A percentile compares a stretch with the other conserved stretches of the same genome.
phyloP scores from a whole-genome alignment of 805 yeast species.

The Sporopachydermia quercuum region DNA sequence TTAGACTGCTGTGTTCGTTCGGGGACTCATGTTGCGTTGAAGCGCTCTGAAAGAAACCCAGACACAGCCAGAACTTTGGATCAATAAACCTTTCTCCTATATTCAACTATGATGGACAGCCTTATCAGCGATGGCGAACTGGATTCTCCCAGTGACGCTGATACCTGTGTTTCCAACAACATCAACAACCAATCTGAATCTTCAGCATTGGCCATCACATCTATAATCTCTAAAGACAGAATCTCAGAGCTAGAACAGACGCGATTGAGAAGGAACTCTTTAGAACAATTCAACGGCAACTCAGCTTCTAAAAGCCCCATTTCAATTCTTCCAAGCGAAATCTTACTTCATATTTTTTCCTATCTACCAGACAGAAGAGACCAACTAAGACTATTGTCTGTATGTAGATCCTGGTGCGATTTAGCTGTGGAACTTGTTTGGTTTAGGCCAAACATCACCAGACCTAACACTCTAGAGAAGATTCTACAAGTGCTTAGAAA shows the following conservation, averaged over 20 bases:
- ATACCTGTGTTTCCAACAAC: no score
- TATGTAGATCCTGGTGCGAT: slow-evolving; percentile 71
- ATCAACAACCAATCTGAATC: no score
- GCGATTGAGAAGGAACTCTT: background rate
- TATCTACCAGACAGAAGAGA: slow-evolving; percentile 45
- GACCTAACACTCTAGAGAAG: slow-evolving; percentile 31
- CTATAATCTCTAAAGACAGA: background rate
- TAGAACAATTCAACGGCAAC: no score
- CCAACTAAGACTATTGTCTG: slow-evolving; percentile 45
- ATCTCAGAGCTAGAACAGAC: background rate
- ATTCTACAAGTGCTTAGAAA: slow-evolving; percentile 40
- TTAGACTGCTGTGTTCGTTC: no score
- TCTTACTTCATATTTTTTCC: slow-evolving; percentile 51
- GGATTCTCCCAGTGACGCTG: background rate
- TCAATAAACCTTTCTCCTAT: no score
- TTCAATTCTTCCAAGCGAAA: slow-evolving; percentile 11
- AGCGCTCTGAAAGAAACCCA: no score
- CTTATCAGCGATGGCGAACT: background rate
- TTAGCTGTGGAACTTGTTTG: slow-evolving; percentile 67
- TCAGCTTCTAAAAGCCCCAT: background rate
- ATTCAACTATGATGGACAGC: background rate
- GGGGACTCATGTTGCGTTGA: no score
- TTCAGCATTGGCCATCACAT: background rate
- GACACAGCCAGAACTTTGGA: no score
- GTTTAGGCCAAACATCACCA: slow-evolving; percentile 69